Base-by-base conservation (phyloP, 1,139 yeast genomes). In the Suhomyces choctaworum region DNA sequence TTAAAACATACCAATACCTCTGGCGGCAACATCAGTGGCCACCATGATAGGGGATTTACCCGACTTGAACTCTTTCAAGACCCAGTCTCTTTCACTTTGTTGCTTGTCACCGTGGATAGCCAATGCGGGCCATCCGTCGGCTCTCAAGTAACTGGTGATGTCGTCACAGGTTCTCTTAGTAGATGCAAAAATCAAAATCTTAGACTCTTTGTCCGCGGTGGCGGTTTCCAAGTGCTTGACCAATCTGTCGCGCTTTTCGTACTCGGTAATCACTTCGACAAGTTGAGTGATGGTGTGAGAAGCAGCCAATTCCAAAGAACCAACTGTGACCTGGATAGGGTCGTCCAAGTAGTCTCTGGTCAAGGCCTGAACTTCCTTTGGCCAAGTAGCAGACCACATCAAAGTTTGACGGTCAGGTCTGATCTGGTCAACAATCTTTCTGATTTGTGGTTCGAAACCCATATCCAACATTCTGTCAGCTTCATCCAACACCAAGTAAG, bases 381-480 rank as follows among this genome's bases (percentile, higher is more conserved):
- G 98, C 98, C 98, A 92, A 38, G 98, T 92, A 51, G 98, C 98
- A 48, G 97, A 89, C 97, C 97, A 92, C 97, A 92, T 87, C 60
- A 92, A 78, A 43, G 98, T 92, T 74, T 92, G 98, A 71, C 96
- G 85, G 64, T 89, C 96, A 45, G 96, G 96, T 70, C 96, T 82
- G 60, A 88, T 88, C 73, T 87, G 96, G 56, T 87, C 95, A 51
- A 89, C 88, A 64, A 88, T 89, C 70, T 87, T 87, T 73, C 96
- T 80, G 65, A 88, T 88, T 73, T 87, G 96, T 48, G 96, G 96
- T 71, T 88, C 97, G 64, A 88, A 88, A 60, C 96, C 97, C 96
- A 88, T 88, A 73, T 89, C 96, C 70, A 88, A 79, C 94, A 85
- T 85, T 71, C 95, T 80, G 64, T 86, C 95, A 53, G 96, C 96